Evolutionary conservation across 2,329 filamentous ascomycete species (phyloP), one percentile per base, ranked within the genome.

Genomic region (Emericellopsis cladophorae): DNA sequence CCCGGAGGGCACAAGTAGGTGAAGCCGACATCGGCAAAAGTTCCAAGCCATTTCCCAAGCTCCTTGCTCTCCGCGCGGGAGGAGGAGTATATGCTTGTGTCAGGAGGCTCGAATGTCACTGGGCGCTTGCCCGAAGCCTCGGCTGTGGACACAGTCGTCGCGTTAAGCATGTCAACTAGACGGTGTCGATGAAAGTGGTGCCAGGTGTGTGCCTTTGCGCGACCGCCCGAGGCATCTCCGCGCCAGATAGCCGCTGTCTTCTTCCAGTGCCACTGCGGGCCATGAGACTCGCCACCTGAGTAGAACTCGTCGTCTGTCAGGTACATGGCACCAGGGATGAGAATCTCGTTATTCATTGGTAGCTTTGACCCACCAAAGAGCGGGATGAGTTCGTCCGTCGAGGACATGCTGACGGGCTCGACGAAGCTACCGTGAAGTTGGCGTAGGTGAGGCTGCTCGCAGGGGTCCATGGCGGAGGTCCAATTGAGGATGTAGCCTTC

Each of bases 181-280:
- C 81, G 76, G 49, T 83, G 80, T n/a, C 81, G 76, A 45, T 85
- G 81, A 49, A 84, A 82, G 31, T 75, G 72, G 29, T 66, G 67
- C 80, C 81, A 86, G 45, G 72, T 81, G 36, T 75, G 54, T n/a
- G 51, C 50, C 42, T 59, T 60, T 36, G 66, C 57, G 23, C 65
- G 62, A 2, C 77, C 79, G 4, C 78, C 79, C 7, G 77, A 79
- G 4, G 74, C 76, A 2, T 75, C 72, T 36, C 79, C 79, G 31
- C 79, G 74, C 79, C 79, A 84, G 31, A 80, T 60, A 36, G 78
- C 58, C 4, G 58, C 62, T 41, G 72, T 64, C 23, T 59, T 59
- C 57, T 84, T 84, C 29, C 67, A 54, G 4, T 64, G 56, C 79
- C 80, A 83, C 5, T 62, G 54, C 11, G 70, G 62, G 36, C 80